phyloP scores from a whole-genome alignment of 2,329 filamentous ascomycete genomes.

The Mycosphaerelloides madeirae region DNA sequence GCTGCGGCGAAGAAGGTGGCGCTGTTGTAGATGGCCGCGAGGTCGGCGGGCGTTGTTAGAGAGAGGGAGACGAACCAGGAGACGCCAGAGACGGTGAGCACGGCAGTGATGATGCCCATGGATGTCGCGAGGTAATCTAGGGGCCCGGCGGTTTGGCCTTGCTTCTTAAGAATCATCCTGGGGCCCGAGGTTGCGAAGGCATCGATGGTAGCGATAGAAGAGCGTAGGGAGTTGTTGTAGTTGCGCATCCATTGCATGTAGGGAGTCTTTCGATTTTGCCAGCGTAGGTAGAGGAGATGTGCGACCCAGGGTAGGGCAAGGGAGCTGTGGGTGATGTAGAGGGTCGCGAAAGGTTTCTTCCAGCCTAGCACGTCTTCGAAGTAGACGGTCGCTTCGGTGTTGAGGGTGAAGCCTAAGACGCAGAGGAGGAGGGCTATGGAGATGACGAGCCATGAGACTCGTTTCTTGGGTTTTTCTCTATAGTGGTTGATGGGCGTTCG shows the following conservation, averaged over 20 bases:
- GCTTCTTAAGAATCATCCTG: slow-evolving; percentile 21
- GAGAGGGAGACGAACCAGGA: slow-evolving; percentile 31
- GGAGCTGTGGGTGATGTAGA: slow-evolving; percentile 32
- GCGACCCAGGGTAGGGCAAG: slow-evolving; percentile 30
- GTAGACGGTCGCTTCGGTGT: slow-evolving; percentile 33
- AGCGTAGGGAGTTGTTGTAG: slow-evolving; percentile 29
- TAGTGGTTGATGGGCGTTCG: slow-evolving; percentile 18
- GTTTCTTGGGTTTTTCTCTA: slow-evolving; percentile 11
- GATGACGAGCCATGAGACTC: slow-evolving; percentile 18
- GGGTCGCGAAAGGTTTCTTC: slow-evolving; percentile 31
- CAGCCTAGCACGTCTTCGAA: slow-evolving; percentile 30
- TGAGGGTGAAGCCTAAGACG: slow-evolving; percentile 29
- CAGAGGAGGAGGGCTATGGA: slow-evolving; percentile 22
- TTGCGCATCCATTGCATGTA: slow-evolving; percentile 27
- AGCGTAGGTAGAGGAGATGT: slow-evolving; percentile 25
- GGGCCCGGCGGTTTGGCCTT: slow-evolving; percentile 24
- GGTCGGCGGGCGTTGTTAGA: slow-evolving; percentile 31
- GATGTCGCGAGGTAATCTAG: slow-evolving; percentile 28
- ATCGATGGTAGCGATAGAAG: slow-evolving; percentile 26
- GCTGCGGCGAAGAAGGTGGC: slow-evolving; percentile 33
- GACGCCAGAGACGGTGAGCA: slow-evolving; percentile 27
- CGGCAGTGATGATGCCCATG: slow-evolving; percentile 28
- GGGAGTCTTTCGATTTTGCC: slow-evolving; percentile 16
- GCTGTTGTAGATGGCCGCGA: slow-evolving; percentile 34
- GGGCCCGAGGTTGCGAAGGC: slow-evolving; percentile 27